phyloP scores from a whole-genome alignment of 2,329 filamentous ascomycete genomes.

The Hypoxylon sp. region DNA sequence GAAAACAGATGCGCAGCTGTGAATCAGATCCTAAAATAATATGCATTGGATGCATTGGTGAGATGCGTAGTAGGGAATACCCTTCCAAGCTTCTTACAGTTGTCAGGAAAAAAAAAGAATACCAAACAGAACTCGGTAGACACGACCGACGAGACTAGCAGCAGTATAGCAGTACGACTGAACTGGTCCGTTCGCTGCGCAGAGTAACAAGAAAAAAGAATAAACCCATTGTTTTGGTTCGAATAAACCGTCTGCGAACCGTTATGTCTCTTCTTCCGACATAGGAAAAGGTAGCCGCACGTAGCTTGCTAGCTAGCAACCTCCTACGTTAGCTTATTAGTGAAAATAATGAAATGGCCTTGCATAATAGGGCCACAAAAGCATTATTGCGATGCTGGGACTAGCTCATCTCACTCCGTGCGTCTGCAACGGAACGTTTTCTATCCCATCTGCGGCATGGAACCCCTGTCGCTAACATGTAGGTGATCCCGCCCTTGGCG shows the following conservation, averaged over 20 bases:
- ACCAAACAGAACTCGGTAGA: conserved; percentile 26
- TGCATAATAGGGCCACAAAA: conserved; percentile 29
- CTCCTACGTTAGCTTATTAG: conserved; percentile 21
- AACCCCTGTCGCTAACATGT: conserved; percentile 38
- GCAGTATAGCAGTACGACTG: too few relatives aligned
- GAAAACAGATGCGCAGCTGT: conserved; percentile 36
- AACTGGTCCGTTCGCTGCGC: conserved; percentile 1
- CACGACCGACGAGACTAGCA: too few relatives aligned
- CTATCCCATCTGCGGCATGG: conserved; percentile 40
- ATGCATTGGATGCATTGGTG: conserved; percentile 34
- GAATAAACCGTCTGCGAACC: conserved; percentile 32
- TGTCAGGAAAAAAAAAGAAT: conserved; percentile 7
- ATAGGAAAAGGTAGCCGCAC: conserved; percentile 21
- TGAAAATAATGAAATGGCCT: conserved; percentile 31
- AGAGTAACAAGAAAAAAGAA: conserved; percentile 6
- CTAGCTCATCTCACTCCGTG: conserved; percentile 37
- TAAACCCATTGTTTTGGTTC: neutral
- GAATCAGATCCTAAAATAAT: conserved; percentile 40
- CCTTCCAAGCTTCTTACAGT: conserved; percentile 27
- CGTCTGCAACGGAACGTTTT: conserved; percentile 36
- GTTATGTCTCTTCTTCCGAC: conserved; percentile 25
- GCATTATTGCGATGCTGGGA: conserved; percentile 2
- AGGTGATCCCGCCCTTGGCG: conserved; percentile 43
- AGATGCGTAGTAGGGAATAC: conserved; percentile 31
- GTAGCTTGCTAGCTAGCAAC: conserved; percentile 2